These are phyloP conservation scores for Globisporangium nagaii DNA, from an alignment of 352 stramenopile genomes.

Conservation along the genomic window DNA sequence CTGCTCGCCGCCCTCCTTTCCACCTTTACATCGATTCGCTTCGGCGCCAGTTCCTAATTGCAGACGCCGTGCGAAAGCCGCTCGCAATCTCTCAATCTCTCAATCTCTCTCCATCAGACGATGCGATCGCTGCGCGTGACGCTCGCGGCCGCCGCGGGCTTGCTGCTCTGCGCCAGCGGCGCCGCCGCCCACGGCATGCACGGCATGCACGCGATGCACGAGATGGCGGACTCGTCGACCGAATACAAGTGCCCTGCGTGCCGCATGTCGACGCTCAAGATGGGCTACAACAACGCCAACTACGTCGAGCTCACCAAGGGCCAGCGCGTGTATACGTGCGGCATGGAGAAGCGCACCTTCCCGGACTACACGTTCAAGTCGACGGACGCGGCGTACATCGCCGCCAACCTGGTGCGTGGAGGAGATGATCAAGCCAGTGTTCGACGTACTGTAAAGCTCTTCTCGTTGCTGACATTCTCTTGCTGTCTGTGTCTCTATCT, in stretches of 20 bases:
- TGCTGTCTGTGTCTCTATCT: neutral
- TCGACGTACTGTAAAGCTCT: too few relatives aligned
- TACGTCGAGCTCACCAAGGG: slow-evolving; percentile 56
- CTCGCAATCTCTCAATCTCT: too few relatives aligned
- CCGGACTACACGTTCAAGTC: slow-evolving; percentile 40
- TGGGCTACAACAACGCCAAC: slow-evolving; percentile 54
- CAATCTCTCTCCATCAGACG: neutral
- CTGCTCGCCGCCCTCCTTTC: too few relatives aligned
- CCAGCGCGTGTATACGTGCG: slow-evolving; percentile 71
- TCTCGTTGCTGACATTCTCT: neutral
- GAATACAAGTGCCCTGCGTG: slow-evolving; percentile 69
- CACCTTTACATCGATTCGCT: slow-evolving; percentile 4
- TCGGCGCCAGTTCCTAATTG: slow-evolving; percentile 1
- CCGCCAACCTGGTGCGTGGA: slow-evolving; percentile 65
- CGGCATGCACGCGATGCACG: slow-evolving; percentile 17
- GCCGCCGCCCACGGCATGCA: slow-evolving; percentile 14
- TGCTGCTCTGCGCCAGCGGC: slow-evolving; percentile 13
- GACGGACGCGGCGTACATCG: slow-evolving; percentile 69
- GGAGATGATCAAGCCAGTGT: too few relatives aligned
- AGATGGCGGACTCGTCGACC: slow-evolving; percentile 23
- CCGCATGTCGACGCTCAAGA: slow-evolving; percentile 54
- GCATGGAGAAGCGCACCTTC: slow-evolving; percentile 56
- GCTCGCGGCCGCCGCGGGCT: neutral
- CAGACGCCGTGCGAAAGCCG: neutral
- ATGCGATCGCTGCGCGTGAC: slow-evolving; percentile 15